Base-by-base conservation (phyloP, 768 basidiomycete genomes). In the Suillus luteus region DNA sequence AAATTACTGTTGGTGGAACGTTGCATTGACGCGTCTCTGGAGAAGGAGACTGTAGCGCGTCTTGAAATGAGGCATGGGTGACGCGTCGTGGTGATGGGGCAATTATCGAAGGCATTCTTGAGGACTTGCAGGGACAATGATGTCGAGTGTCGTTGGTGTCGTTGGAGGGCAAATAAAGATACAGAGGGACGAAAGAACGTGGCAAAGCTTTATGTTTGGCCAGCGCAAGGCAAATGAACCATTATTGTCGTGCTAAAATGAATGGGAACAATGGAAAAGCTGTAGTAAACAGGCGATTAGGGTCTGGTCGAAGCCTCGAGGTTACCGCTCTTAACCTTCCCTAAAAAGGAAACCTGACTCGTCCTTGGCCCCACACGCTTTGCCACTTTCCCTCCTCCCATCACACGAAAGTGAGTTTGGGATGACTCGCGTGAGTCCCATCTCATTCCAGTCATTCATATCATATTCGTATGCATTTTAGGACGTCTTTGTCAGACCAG, bases 91-190 rank as follows among this genome's bases (percentile, higher is more conserved):
- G 78, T 10, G 74, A 71, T 27, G 81, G 79, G 17, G 80, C 76
- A 70, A 80, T 64, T 73, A 84, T 81, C 72, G 79, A 69, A 66
- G 78, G 76, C 79, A 81, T 81, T 66, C 68, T 60, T 43, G 62
- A 48, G 15, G 31, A 44, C 17, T 59, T 59, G n/a, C 6, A 57
- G 59, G 62, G 59, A 66, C 62, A 64, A 64, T 64, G 62, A 57
- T 12, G 57, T 43, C 43, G 61, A 2, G 22, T 60, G 54, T 66
- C 33, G 61, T 46, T 59, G 62, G 65, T 52, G 59, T 62, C 66
- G 66, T 41, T 55, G 41, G 64, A 62, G 58, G 31, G 63, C 55
- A 38, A 70, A 73, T 70, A 74, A 70, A 64, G 75, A 77, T 75
- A 79, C 71, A 77, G 72, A 66, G 24, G 49, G 51, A 4, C 69